These are phyloP conservation scores for Rhodomyrtus tomentosa DNA, from an alignment of 345 rosid genomes.

Conservation along the genomic window DNA sequence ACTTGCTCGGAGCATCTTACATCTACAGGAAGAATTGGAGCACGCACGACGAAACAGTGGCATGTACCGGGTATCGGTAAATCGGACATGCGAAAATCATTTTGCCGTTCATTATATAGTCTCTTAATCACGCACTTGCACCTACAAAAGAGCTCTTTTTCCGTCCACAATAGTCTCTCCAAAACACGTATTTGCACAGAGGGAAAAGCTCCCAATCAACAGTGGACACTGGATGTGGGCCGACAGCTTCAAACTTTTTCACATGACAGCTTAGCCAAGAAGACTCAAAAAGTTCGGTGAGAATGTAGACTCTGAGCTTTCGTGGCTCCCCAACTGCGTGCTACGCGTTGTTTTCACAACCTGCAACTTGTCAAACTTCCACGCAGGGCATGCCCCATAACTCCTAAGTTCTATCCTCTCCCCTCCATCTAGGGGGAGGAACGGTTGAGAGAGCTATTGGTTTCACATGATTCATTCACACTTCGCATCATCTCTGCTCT, in stretches of 20 bases:
- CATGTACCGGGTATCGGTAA: neutral
- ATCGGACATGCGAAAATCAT: neutral
- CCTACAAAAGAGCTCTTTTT: neutral
- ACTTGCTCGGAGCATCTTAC: neutral
- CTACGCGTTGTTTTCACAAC: neutral
- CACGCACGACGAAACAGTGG: neutral
- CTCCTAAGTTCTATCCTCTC: neutral
- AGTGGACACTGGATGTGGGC: neutral
- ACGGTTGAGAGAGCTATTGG: neutral
- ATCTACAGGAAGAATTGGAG: neutral
- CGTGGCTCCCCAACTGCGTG: neutral
- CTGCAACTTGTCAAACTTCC: neutral
- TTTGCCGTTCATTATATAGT: neutral
- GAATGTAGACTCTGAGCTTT: neutral
- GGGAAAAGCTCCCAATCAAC: neutral
- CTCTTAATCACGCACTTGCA: neutral
- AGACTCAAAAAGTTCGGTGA: neutral
- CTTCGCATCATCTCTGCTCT: neutral
- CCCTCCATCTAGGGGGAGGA: neutral
- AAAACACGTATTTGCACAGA: neutral
- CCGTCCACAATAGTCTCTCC: neutral
- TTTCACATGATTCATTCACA: neutral
- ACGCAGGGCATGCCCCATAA: neutral
- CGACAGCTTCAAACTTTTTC: neutral
- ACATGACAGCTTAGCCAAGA: neutral